These are phyloP conservation scores for Phytophthora palmivora DNA, from an alignment of 352 stramenopile genomes.

Conservation along the genomic window DNA sequence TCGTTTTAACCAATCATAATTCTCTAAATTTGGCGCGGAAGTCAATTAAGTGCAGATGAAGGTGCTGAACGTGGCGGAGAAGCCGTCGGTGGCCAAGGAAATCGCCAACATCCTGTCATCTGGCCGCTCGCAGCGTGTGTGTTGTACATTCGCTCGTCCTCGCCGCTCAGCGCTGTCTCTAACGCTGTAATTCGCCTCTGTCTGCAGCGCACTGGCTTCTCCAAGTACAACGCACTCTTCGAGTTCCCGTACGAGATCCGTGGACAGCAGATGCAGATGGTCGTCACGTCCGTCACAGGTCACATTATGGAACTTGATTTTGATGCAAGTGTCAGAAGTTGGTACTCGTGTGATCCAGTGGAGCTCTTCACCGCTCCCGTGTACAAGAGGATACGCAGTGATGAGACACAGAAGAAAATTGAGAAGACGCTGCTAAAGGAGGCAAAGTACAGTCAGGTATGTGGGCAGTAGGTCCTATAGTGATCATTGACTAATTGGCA, in stretches of 20 bases:
- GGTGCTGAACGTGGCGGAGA: slow-evolving; percentile 99
- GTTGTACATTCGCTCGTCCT: slow-evolving; percentile 18
- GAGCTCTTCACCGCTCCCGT: slow-evolving; percentile 95
- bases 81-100: slow-evolving; percentile 98
- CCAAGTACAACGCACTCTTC: slow-evolving; percentile 92
- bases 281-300: slow-evolving; percentile 97
- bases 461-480: neutral
- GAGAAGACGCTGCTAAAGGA: slow-evolving; percentile 92
- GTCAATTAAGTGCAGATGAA: slow-evolving; percentile 51
- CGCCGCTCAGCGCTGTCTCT: neutral
- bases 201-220: slow-evolving; percentile 67
- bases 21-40: neutral
- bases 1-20: slow-evolving; percentile 13
- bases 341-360: slow-evolving; percentile 93
- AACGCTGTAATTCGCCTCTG: slow-evolving; percentile 8
- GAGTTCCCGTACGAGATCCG: slow-evolving; percentile 92
- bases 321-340: slow-evolving; percentile 83
- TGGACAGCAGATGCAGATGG: slow-evolving; percentile 89
- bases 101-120: slow-evolving; percentile 95
- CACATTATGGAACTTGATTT: slow-evolving; percentile 99
- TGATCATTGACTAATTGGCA: slow-evolving; percentile 6
- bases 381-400: slow-evolving; percentile 78
- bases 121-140: slow-evolving; percentile 62
- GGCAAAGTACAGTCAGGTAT: slow-evolving; percentile 75
- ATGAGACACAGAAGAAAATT: slow-evolving; percentile 90